phyloP scores from a whole-genome alignment of 2,329 filamentous ascomycete genomes.

The Fusarium illudens region DNA sequence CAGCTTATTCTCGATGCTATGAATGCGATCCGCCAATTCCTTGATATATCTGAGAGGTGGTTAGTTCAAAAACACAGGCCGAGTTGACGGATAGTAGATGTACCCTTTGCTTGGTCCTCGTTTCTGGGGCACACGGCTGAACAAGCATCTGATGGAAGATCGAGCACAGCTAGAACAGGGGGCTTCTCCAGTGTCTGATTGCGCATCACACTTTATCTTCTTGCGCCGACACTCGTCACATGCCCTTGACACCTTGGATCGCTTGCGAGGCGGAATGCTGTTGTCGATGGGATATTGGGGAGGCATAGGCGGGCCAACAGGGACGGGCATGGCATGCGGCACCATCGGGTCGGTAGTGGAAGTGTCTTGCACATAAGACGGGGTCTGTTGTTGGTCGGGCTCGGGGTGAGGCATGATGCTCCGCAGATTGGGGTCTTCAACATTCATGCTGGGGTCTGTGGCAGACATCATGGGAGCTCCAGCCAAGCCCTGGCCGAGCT shows the following conservation, averaged over 20 bases:
- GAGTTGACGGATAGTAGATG: conserved; percentile 18
- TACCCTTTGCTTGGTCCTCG: conserved; percentile 89
- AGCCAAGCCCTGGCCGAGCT: conserved; percentile 64
- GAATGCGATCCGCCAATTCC: conserved; percentile 84
- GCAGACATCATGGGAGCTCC: conserved; percentile 58
- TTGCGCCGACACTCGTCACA: conserved; percentile 91
- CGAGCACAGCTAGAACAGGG: conserved; percentile 85
- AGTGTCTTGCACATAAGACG: conserved; percentile 51
- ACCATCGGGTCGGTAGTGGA: conserved; percentile 49
- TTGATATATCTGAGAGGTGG: conserved; percentile 78
- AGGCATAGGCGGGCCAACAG: conserved; percentile 49
- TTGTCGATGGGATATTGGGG: conserved; percentile 58
- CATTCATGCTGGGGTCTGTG: conserved; percentile 55
- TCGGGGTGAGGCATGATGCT: conserved; percentile 56
- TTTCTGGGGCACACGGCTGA: conserved; percentile 88
- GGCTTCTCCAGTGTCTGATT: conserved; percentile 74
- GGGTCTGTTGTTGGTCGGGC: conserved; percentile 48
- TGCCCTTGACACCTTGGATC: conserved; percentile 86
- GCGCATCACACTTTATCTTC: conserved; percentile 89
- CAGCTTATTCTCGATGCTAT: conserved; percentile 82
- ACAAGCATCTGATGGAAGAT: conserved; percentile 79
- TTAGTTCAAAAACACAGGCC: conserved; percentile 5
- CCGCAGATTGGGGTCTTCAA: conserved; percentile 54
- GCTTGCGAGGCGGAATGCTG: conserved; percentile 73
- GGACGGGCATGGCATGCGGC: conserved; percentile 48